Conservation (phyloP, 1,139 yeast species). For the Citeromyces hawaiiensis region DNA sequence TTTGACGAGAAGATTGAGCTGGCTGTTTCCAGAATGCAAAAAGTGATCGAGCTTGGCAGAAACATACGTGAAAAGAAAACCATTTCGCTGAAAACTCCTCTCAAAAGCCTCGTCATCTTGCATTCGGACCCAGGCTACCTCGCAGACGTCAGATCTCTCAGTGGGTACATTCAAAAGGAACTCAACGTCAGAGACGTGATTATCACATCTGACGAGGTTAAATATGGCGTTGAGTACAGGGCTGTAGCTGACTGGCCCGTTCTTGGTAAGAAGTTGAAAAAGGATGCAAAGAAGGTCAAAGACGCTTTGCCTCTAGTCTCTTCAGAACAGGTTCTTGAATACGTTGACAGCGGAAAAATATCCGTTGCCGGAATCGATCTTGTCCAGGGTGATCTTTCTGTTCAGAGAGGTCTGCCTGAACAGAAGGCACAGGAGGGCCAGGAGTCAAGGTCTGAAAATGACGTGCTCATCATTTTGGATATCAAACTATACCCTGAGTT, state of each 20-base stretch:
- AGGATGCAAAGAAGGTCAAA: constrained; percentile 87
- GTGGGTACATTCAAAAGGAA: constrained; percentile 76
- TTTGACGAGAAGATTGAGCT: constrained; percentile 68
- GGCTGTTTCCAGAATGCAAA: constrained; percentile 93
- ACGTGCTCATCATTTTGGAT: constrained; percentile 81
- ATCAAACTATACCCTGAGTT: constrained; percentile 79
- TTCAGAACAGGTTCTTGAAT: constrained; percentile 71
- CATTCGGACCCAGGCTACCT: constrained; percentile 69
- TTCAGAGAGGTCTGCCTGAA: constrained; percentile 77
- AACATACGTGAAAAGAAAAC: constrained; percentile 91
- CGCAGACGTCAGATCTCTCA: constrained; percentile 65
- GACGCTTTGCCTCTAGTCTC: constrained; percentile 78
- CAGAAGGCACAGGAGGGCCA: constrained; percentile 49
- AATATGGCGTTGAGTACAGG: constrained; percentile 82
- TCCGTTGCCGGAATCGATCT: constrained; percentile 84
- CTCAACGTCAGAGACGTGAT: constrained; percentile 81
- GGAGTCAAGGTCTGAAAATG: constrained; percentile 80
- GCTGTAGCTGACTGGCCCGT: constrained; percentile 99
- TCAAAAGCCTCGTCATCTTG: constrained; percentile 74
- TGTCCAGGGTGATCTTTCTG: constrained; percentile 78
- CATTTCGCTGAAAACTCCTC: constrained; percentile 89
- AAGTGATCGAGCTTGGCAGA: constrained; percentile 93
- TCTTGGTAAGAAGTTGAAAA: constrained; percentile 91
- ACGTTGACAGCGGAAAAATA: constrained; percentile 60
- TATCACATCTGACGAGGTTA: constrained; percentile 82